Conservation (phyloP, 768 basidiomycete genomes). For the Cystobasidiopsis lactophilus region DNA sequence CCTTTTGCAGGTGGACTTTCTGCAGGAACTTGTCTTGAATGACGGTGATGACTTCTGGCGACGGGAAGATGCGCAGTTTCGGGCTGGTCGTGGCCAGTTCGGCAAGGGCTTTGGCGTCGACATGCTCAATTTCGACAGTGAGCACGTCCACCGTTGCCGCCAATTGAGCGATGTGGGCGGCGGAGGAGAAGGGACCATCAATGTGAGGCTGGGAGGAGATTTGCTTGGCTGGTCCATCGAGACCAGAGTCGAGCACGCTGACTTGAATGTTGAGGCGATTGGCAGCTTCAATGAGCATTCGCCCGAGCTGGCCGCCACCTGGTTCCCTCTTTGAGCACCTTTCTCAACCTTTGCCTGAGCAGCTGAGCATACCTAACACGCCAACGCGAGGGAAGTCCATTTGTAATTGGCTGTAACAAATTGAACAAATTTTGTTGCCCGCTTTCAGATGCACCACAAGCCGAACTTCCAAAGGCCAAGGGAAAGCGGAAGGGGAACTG, state of each 20-base stretch:
- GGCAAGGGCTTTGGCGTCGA: slow-evolving; percentile 52
- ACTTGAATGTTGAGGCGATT: slow-evolving; percentile 64
- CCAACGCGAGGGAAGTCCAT: background rate
- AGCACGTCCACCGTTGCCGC: slow-evolving; percentile 61
- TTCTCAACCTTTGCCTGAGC: background rate
- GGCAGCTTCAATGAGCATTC: slow-evolving; percentile 83
- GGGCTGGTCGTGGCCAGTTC: slow-evolving; percentile 29
- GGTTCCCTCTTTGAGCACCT: too few relatives aligned
- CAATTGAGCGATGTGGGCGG: slow-evolving; percentile 52
- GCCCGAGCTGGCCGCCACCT: slow-evolving; percentile 94
- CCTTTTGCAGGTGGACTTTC: slow-evolving; percentile 36
- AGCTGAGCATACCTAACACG: background rate
- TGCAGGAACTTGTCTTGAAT: slow-evolving; percentile 62
- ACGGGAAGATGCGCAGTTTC: slow-evolving; percentile 39
- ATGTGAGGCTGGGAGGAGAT: slow-evolving; percentile 38
- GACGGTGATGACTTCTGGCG: slow-evolving; percentile 52
- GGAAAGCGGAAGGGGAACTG: too few relatives aligned
- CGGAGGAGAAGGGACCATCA: slow-evolving; percentile 72
- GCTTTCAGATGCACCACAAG: too few relatives aligned
- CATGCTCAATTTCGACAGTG: slow-evolving; percentile 94
- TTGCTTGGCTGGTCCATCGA: slow-evolving; percentile 73
- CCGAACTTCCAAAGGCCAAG: too few relatives aligned
- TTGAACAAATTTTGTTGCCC: too few relatives aligned
- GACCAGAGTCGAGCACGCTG: slow-evolving; percentile 62
- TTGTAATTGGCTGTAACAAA: too few relatives aligned